These are phyloP conservation scores for Agrocybe praecox DNA, from an alignment of 768 basidiomycete genomes.

Conservation along the genomic window DNA sequence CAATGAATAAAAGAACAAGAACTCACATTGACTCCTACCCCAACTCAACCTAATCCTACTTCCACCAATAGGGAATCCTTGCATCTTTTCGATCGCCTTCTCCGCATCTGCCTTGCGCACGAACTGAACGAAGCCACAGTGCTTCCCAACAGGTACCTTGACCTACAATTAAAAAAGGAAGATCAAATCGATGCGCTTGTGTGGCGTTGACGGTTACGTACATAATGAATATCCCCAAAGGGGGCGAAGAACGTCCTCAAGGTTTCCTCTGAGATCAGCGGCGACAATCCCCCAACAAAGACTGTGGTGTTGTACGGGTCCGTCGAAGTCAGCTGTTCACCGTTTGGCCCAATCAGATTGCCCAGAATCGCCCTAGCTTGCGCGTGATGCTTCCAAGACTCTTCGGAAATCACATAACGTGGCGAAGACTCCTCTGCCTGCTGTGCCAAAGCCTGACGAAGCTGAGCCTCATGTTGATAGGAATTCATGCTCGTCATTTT, in stretches of 20 bases:
- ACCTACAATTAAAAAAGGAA: constrained; percentile 50
- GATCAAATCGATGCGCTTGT: not conserved
- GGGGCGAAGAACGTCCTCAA: constrained; percentile 88
- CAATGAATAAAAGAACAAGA: constrained; percentile 1
- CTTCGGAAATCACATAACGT: constrained; percentile 65
- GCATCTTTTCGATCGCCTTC: constrained; percentile 93
- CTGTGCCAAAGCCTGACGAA: constrained; percentile 29
- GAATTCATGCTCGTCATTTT: constrained; percentile 34
- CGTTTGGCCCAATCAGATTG: constrained; percentile 84
- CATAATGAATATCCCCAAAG: constrained; percentile 94
- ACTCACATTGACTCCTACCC: constrained; percentile 91
- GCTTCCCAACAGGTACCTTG: constrained; percentile 95
- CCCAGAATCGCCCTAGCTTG: constrained; percentile 83
- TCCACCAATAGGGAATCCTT: constrained; percentile 93
- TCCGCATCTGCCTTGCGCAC: constrained; percentile 92
- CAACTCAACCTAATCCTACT: constrained; percentile 90
- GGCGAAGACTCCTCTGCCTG: constrained; percentile 41
- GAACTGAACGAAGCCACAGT: constrained; percentile 96
- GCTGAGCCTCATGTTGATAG: constrained; percentile 44
- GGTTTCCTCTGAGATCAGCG: constrained; percentile 89
- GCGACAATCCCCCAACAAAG: constrained; percentile 90
- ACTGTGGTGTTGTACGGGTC: constrained; percentile 98
- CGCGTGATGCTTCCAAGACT: constrained; percentile 84
- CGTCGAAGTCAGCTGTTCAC: constrained; percentile 82
- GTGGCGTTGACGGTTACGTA: constrained; percentile 35